Base-by-base conservation (phyloP, 768 basidiomycete species). In the Psilocybe azurescens region DNA sequence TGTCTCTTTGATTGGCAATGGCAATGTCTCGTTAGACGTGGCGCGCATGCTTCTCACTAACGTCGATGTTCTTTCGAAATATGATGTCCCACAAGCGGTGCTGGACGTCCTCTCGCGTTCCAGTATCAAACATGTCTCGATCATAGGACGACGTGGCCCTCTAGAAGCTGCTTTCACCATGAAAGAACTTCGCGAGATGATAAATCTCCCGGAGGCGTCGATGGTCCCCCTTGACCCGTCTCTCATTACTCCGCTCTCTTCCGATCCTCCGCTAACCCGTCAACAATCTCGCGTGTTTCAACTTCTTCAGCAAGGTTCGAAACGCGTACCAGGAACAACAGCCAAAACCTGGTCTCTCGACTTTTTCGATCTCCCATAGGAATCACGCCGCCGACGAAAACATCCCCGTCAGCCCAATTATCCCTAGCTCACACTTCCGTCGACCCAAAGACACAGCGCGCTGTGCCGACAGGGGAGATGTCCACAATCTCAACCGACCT, bases 21-120 rank as follows among this genome's bases (percentile, higher is more conserved):
- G 97, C 10, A 98, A 99, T 67, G 96, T 99, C 59, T 90, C 95
- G 7, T 81, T 99, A 36, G 97, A 99, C 69, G 81, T 96, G 29
- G 95, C 95, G 1, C 86, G 96, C 4, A 94, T 98, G 71, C 84
- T 98, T 5, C 86, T 99, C 62, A 91, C 90, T 11, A 77, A 85
- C 2, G 83, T 89, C 0, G 78, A 83, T 16, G 75, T 79, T 2
- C 84, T 98, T 49, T 75, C 77, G 28, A 78, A 81, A 69, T 93
- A 91, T 60, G 96, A 98, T 73, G 82, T 98, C 18, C 95, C 96
- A 0, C 72, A 83, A 55, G 73, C 81, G 8, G 94, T 95, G 0
- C 79, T 98, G 5, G 83, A 86, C 1, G 83, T 89, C 10, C 83
- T 98, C 10, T 73, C 76, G 0, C 75, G 77, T 6, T 92, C 89